Conservation (phyloP, 176 grass and related monocot genomes). For the Avena eriantha region DNA sequence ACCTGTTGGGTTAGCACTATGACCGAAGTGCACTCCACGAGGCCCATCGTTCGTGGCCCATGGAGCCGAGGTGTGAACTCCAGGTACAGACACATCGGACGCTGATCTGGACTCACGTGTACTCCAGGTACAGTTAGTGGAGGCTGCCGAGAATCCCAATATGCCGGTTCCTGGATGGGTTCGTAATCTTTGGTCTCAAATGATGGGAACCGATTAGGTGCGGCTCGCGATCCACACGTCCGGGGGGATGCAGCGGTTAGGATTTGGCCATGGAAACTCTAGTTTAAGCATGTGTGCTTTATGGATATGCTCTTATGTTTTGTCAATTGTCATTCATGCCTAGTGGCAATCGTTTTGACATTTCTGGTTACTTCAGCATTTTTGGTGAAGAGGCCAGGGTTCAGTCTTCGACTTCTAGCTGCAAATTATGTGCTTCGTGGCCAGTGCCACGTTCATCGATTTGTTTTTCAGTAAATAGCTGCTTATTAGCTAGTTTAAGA, state of each 20-base stretch:
- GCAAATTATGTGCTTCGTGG: neutral
- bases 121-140: slow-evolving; percentile 46
- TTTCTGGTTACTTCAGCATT: neutral
- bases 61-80: neutral
- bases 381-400: neutral
- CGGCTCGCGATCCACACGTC: slow-evolving; percentile 20
- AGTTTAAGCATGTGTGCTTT: slow-evolving; percentile 3
- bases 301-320: slow-evolving; percentile 1
- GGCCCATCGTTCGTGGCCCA: too few relatives aligned
- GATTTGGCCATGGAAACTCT: slow-evolving; percentile 37
- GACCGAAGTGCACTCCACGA: too few relatives aligned
- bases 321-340: slow-evolving; percentile 13
- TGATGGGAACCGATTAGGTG: slow-evolving; percentile 39
- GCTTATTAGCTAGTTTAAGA: neutral
- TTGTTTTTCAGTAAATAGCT: neutral
- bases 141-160: slow-evolving; percentile 28
- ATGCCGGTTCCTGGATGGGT: slow-evolving; percentile 8
- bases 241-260: neutral
- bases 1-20: too few relatives aligned
- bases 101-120: neutral
- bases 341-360: slow-evolving; percentile 3
- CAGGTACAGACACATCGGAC: slow-evolving; percentile 39
- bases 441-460: neutral
- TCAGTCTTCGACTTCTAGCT: neutral
- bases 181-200: slow-evolving; percentile 13